phyloP scores from a whole-genome alignment of 345 rosid genomes.

The Euphorbia lathyris region DNA sequence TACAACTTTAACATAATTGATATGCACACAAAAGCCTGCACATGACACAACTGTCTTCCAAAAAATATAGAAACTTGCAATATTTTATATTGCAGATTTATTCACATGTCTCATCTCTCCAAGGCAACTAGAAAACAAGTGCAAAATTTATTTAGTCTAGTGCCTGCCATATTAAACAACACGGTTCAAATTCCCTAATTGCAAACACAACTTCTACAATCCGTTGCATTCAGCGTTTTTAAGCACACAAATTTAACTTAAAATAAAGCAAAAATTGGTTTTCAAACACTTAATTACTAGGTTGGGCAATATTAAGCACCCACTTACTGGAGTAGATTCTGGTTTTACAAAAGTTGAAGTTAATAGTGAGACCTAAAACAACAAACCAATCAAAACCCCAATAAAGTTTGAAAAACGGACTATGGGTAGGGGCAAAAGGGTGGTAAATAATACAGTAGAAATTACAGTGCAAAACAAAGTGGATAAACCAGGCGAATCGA shows the following conservation, averaged over 20 bases:
- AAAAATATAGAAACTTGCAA: not conserved
- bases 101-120: not conserved
- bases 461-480: not conserved
- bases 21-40: slow-evolving; percentile 8
- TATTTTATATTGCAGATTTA: not conserved
- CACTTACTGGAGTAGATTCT: not conserved
- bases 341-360: slow-evolving; percentile 3
- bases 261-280: not conserved
- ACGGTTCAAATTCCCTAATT: not conserved
- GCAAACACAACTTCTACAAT: not conserved
- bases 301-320: not conserved
- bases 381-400: not conserved
- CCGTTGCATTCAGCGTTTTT: not conserved
- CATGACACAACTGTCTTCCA: slow-evolving; percentile 5
- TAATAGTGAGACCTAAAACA: not conserved
- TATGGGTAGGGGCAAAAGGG: not conserved
- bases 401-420: slow-evolving; percentile 1
- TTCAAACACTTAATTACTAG: not conserved
- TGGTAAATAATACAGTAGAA: not conserved
- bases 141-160: not conserved
- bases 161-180: slow-evolving; percentile 3
- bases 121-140: not conserved
- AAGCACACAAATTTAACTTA: not conserved
- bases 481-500: not conserved
- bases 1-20: not conserved